Evolutionary conservation across 2,329 filamentous ascomycete genomes (phyloP), one percentile per base, ranked within the genome.

Genomic region (Colletotrichum destructivum): DNA sequence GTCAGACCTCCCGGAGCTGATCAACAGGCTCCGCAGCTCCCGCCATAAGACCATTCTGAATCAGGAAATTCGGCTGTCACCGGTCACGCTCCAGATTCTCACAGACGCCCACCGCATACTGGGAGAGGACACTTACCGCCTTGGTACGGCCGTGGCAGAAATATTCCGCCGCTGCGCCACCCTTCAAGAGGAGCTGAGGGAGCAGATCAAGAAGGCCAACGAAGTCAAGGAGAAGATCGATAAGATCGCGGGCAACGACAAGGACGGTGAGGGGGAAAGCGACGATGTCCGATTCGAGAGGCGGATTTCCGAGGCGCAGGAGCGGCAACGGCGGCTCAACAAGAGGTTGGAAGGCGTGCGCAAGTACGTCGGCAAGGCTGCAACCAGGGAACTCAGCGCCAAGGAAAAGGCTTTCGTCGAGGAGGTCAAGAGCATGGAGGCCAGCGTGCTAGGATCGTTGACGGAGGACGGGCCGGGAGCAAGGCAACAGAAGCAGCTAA

Each of bases 61-160:
- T 69, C 91, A 93, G 72, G 90, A 93, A 77, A 85, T 95, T 65
- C 88, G 89, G 70, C 87, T 95, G 26, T 93, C 91, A 26, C 90
- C 92, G 15, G 88, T 92, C 26, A 93, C 92, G 2, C 85, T 95
- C 21, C 88, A 91, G 74, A 86, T 94, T 47, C 88, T 96, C 75
- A 93, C 92, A 38, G 90, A 93, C 71, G 90, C 90, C 0, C 93
- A 96, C 79, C 90, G 92, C 77, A 84, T 93, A 6, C 84, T 95
- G 7, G 90, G 90, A 73, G 87, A 88, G 12, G 92, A 95, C 80
- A 94, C 92, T 0, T 86, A 92, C 75, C 86, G 86, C 13, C 85
- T 95, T 13, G 92, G 92, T 18, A 83, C 88, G 54, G 93, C 92
- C 1, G 93, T 92, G 0, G 89, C 92, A 1, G 92, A 94, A 76